phyloP scores from a whole-genome alignment of 2,329 filamentous ascomycete genomes.

The Xylariaceae sp. region DNA sequence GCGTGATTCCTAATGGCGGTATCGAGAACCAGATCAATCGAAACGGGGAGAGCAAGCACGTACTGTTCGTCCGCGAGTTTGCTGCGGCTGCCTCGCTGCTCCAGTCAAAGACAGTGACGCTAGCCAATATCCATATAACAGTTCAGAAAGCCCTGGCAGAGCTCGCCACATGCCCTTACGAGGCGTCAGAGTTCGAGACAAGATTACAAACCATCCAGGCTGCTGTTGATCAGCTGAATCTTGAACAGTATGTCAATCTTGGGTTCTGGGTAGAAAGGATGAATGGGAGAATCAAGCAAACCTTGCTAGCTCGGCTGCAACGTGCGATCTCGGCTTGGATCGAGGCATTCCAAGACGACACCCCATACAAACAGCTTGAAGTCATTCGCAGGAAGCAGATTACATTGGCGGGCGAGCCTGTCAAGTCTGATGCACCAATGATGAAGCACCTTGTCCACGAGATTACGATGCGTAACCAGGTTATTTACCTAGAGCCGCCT shows the following conservation, averaged over 20 bases:
- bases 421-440: conserved; percentile 52
- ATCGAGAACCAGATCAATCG: conserved; percentile 50
- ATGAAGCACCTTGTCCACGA: conserved; percentile 79
- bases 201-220: conserved; percentile 83
- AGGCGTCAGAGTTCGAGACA: conserved; percentile 70
- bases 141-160: conserved; percentile 79
- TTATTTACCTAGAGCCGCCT: conserved; percentile 93
- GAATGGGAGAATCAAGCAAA: conserved; percentile 79
- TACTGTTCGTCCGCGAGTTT: conserved; percentile 94
- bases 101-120: conserved; percentile 77
- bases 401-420: conserved; percentile 37
- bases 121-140: conserved; percentile 75
- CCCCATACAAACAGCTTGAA: conserved; percentile 35
- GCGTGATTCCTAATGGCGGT: conserved; percentile 53
- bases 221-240: conserved; percentile 90
- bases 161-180: conserved; percentile 79
- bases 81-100: conserved; percentile 81
- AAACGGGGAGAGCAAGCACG: conserved; percentile 82
- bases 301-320: conserved; percentile 76
- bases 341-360: conserved; percentile 68
- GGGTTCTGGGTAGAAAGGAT: conserved; percentile 83
- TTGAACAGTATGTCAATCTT: conserved; percentile 94
- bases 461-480: conserved; percentile 95
- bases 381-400: conserved; percentile 50
- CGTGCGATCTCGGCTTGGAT: conserved; percentile 86